phyloP scores from a whole-genome alignment of 306 rosid genomes.

The Rosa multiflora region DNA sequence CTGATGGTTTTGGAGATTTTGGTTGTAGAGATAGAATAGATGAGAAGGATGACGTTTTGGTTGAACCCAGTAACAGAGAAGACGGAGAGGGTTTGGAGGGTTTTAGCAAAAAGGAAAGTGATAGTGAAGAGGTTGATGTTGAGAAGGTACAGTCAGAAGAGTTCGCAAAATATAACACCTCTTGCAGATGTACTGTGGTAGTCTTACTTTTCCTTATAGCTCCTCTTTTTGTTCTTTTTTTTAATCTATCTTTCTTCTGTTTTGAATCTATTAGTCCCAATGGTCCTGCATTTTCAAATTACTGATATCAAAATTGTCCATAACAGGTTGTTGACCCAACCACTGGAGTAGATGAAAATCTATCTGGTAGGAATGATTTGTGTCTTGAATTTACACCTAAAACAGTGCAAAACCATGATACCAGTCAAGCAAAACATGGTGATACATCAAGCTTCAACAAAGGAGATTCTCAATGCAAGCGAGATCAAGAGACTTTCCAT shows the following conservation, averaged over 20 bases:
- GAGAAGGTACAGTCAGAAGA: slow-evolving; percentile 14
- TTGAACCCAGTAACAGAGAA: slow-evolving; percentile 20
- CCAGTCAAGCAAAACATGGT: slow-evolving; percentile 23
- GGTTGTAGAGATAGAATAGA: slow-evolving; percentile 26
- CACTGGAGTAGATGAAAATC: background rate
- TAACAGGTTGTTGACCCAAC: slow-evolving; percentile 35
- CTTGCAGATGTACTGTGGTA: slow-evolving; percentile 30
- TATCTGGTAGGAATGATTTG: slow-evolving; percentile 8
- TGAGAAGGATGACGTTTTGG: slow-evolving; percentile 24
- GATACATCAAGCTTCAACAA: slow-evolving; percentile 22
- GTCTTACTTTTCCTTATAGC: background rate
- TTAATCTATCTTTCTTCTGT: slow-evolving; percentile 5
- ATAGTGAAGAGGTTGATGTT: slow-evolving; percentile 23
- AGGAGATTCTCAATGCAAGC: slow-evolving; percentile 19
- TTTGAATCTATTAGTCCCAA: background rate
- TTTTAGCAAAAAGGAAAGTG: background rate
- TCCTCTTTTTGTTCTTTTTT: background rate
- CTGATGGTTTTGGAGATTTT: slow-evolving; percentile 29
- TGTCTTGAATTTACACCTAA: background rate
- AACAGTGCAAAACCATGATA: slow-evolving; percentile 23
- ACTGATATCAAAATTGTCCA: background rate
- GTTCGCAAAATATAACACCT: slow-evolving; percentile 19
- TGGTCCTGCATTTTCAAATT: background rate
- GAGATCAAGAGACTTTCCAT: background rate
- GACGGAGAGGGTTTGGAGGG: slow-evolving; percentile 3